Evolutionary conservation across 1,284 basidiomycete species (phyloP).

Genomic region (Xerocomus nothofagi): DNA sequence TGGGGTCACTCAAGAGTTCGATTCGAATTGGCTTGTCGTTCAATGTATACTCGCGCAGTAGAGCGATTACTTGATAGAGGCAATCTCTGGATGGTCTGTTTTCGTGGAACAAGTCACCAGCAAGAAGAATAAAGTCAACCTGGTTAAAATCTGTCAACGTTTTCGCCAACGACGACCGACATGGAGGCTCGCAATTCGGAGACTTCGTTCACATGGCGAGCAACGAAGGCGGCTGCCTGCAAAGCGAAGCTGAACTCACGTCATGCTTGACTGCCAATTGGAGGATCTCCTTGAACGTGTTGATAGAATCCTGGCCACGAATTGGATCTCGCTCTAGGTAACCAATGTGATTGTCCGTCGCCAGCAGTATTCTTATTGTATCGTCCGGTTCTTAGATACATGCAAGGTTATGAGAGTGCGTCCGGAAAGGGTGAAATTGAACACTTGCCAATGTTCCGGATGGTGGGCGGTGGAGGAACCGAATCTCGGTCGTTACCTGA

Average conservation of each 20-base stretch:
- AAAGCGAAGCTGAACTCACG: slow-evolving; percentile 46
- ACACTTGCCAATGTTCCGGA: slow-evolving; percentile 42
- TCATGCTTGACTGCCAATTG: slow-evolving; percentile 87
- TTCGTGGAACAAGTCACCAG: slow-evolving; percentile 97
- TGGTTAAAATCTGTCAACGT: slow-evolving; percentile 33
- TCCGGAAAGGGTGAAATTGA: not conserved
- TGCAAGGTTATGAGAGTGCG: slow-evolving; percentile 3
- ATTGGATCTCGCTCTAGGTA: slow-evolving; percentile 95
- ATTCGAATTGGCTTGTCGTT: slow-evolving; percentile 86
- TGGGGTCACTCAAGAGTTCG: slow-evolving; percentile 90
- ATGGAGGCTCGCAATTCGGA: not conserved
- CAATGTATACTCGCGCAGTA: slow-evolving; percentile 89
- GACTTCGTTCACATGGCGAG: not conserved
- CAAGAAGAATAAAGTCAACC: slow-evolving; percentile 91
- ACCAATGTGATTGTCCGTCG: slow-evolving; percentile 96
- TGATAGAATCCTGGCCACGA: slow-evolving; percentile 92
- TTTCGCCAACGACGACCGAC: not conserved
- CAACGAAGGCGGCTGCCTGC: not conserved
- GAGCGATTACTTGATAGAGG: slow-evolving; percentile 84
- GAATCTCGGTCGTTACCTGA: slow-evolving; percentile 25
- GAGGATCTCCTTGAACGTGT: slow-evolving; percentile 93
- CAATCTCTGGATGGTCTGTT: slow-evolving; percentile 92
- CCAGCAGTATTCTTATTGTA: slow-evolving; percentile 82
- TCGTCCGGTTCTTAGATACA: slow-evolving; percentile 54
- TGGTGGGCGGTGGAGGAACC: slow-evolving; percentile 32